Conservation (phyloP, 2,329 filamentous ascomycete genomes). For the Colletotrichum trifolii region DNA sequence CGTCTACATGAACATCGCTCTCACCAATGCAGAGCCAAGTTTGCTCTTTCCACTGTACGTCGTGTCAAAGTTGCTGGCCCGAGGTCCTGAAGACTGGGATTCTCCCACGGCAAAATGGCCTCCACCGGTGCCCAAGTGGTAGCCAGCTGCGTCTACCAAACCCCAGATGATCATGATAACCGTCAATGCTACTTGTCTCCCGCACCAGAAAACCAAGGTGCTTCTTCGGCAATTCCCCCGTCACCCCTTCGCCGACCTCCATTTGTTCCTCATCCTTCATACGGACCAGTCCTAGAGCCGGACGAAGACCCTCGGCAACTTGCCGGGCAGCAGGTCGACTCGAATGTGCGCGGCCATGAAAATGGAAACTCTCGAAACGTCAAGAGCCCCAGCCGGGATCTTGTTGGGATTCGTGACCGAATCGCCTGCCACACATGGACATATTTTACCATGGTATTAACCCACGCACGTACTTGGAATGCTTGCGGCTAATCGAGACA, state of each 20-base stretch:
- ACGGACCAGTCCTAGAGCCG: conserved; percentile 18
- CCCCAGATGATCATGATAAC: conserved; percentile 48
- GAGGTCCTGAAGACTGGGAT: conserved; percentile 59
- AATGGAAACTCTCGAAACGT: conserved; percentile 47
- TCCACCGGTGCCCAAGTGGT: conserved; percentile 45
- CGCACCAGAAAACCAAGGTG: conserved; percentile 16
- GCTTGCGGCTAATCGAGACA: conserved; percentile 37
- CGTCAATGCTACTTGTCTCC: conserved; percentile 43
- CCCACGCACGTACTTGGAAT: not conserved
- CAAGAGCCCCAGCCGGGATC: conserved; percentile 38
- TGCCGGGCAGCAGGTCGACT: conserved; percentile 35
- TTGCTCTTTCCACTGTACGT: conserved; percentile 60
- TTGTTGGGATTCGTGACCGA: conserved; percentile 59
- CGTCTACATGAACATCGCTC: conserved; percentile 63
- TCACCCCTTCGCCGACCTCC: conserved; percentile 26
- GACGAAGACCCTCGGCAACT: conserved; percentile 11
- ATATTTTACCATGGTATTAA: conserved; percentile 73
- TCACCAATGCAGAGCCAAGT: conserved; percentile 60
- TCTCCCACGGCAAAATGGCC: conserved; percentile 51
- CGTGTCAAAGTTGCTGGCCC: conserved; percentile 58
- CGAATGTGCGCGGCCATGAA: conserved; percentile 45
- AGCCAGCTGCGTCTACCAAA: conserved; percentile 49
- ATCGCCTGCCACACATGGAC: conserved; percentile 74
- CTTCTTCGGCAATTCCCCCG: conserved; percentile 5
- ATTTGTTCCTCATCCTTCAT: conserved; percentile 29